Evolutionary conservation across 2,329 filamentous ascomycete genomes (phyloP), one percentile per base, ranked within the genome.

Genomic region (Geoglossum cookeanum): DNA sequence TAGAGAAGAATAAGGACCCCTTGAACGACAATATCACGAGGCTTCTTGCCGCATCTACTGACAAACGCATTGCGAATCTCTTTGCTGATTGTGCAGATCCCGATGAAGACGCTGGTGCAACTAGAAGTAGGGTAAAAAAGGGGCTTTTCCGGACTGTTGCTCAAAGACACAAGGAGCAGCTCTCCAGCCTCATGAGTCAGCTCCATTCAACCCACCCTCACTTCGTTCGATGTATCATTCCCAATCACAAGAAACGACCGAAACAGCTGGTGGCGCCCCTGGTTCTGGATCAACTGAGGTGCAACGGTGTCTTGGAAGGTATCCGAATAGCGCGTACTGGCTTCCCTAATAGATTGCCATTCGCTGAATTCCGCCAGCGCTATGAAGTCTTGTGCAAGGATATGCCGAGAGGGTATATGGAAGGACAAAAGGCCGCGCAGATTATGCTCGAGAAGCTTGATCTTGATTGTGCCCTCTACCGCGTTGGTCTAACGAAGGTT

Each of bases 1-100:
- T 98, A 37, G 91, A 97, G 69, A 98, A 97, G 77, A 98, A 98
- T 75, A 98, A 98, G 69, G 92, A 98, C 65, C 94, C 92, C 1
- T 71, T 98, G 51, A 97, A 97, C 65, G 94, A 98, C 75, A 98
- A 97, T 61, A 78, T 98, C 60, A 98, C 94, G 0, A 81, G 88
- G 27, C 77, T 98, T 6, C 78, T 98, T 39, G 87, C 90, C 42
- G 76, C 78, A 13, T 98, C 94, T 0, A 81, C 77, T 1, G 84
- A 97, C 67, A 81, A 79, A 61, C 91, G 98, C 66, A 77, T 97
- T 60, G 87, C 89, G 1, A 78, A 77, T 44, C 76, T 98, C 0
- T 98, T 98, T 68, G 75, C 79, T 4, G 94, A 98, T 68, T 98
- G 91, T 65, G 84, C 83, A 6, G 90, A 94, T 57, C 68, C 76